phyloP scores from a whole-genome alignment of 208 protist genomes.

The Willaertia magna region DNA sequence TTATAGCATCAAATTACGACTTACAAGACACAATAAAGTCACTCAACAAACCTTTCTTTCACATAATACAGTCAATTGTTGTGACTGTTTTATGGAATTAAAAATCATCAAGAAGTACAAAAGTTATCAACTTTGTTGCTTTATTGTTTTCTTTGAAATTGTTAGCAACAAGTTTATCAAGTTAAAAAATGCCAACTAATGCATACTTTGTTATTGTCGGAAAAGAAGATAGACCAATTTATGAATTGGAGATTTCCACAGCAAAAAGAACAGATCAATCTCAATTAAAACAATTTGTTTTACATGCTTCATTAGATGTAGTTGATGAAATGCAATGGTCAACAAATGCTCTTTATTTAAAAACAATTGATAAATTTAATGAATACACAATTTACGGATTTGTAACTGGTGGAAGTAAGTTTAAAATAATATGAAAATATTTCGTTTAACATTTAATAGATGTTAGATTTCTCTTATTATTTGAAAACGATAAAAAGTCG shows the following conservation, averaged over 20 bases:
- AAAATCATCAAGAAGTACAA: too few species aligned
- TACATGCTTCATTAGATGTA: slow-evolving; percentile 16
- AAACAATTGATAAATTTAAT: slow-evolving; percentile 17
- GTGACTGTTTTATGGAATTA: too few species aligned
- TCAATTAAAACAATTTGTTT: slow-evolving; percentile 20
- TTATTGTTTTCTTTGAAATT: too few species aligned
- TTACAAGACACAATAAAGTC: too few species aligned
- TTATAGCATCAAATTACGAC: too few species aligned
- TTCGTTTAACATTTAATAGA: slow-evolving; percentile 1
- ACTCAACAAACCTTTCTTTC: too few species aligned
- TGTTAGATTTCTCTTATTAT: slow-evolving; percentile 9
- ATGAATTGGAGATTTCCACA: slow-evolving; percentile 13
- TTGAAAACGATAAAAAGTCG: not conserved
- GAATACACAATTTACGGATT: slow-evolving; percentile 10
- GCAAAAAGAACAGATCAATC: not conserved
- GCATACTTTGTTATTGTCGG: slow-evolving; percentile 20
- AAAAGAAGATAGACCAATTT: slow-evolving; percentile 13
- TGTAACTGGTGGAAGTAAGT: slow-evolving; percentile 11
- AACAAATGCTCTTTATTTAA: slow-evolving; percentile 13
- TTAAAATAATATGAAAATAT: not conserved
- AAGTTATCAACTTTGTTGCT: too few species aligned
- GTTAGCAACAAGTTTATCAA: too few species aligned
- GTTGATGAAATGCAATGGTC: slow-evolving; percentile 19
- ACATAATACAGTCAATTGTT: too few species aligned
- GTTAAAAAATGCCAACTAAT: not conserved